Evolutionary conservation across 805 yeast genomes (phyloP), one percentile per base, ranked within the genome.

Genomic region (Cyberlindnera xylosilytica): DNA sequence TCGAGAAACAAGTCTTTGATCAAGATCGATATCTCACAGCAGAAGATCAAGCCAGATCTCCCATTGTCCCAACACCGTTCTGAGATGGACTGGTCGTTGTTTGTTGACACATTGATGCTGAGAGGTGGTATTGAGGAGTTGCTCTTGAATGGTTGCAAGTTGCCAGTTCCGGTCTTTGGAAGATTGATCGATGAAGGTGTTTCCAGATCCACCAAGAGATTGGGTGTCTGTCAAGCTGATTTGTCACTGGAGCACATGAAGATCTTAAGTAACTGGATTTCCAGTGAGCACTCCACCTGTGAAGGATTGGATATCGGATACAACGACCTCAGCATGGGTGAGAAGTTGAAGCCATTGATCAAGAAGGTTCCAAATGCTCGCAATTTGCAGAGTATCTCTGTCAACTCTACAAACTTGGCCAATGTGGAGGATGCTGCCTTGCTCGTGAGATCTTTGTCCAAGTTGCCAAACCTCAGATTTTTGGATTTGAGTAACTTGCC

Each of bases 221-320:
- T 90, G 10, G 96, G 96, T 1, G 65, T 88, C 34, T 96, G 96
- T 0, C 79, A 81, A 51, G 83, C 84, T 48, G 83, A 83, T 19
- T 64, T 90, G 15, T 64, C 74, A 0, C 65, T 69, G 3, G 74
- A 74, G n/a, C 91, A 87, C 44, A 60, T 83, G 26, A 69, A 69
- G 45, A 62, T 75, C 18, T 45, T 87, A 19, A 70, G 77, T 6
- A 63, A 75, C 36, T 87, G 91, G 89, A 60, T 84, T 42, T 54
- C 66, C 38, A 60, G 52, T 17, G 60, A 60, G 46, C 62, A 62
- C 60, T 55, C 65, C 52, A 60, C 54, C 17, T 71, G 77, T 19
- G 64, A 77, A 49, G 97, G 97, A 4, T 62, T 90, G 6, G 97
- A 89, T 66, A 54, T 90, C 17, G 95, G 95, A 3, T 90, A 83